Percentiles rank a stretch among this genome's conserved stretches.
These are phyloP conservation scores for Penicillium angulare DNA, from an alignment of 495 filamentous ascomycete species.

Conservation along the genomic window DNA sequence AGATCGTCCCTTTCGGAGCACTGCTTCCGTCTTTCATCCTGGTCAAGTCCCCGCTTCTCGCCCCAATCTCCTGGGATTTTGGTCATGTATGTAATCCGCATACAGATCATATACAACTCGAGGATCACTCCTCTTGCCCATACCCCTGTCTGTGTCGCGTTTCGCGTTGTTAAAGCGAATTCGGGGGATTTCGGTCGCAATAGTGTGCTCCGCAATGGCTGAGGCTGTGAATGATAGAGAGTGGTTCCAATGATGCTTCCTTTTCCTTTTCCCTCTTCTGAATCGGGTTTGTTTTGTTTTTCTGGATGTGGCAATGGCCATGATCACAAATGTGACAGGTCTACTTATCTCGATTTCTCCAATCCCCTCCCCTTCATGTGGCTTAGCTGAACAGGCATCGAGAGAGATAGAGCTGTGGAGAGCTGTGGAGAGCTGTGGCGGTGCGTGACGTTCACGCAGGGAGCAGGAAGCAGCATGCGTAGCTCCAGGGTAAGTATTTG, in stretches of 20 bases:
- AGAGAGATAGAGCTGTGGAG: no score
- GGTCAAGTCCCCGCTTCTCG: conserved; percentile 5
- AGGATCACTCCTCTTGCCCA: no score
- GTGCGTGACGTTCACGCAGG: conserved; percentile 11
- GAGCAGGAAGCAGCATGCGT: background rate
- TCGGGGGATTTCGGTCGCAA: conserved; percentile 19
- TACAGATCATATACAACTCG: no score
- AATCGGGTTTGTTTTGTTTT: background rate
- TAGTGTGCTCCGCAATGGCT: conserved; percentile 7
- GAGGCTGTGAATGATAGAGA: conserved; percentile 11
- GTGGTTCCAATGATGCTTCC: background rate
- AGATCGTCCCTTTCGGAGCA: conserved; percentile 12
- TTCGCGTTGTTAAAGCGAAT: background rate
- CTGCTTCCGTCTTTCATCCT: conserved; percentile 4
- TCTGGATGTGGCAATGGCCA: background rate
- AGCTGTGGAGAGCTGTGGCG: conserved; percentile 12
- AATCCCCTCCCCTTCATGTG: conserved; percentile 10
- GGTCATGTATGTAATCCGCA: no score
- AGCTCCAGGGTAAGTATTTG: background rate
- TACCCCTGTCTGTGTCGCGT: no score
- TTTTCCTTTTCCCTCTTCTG: background rate
- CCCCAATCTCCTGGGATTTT: background rate
- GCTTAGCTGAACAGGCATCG: conserved; percentile 8
- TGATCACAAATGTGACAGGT: conserved; percentile 16
- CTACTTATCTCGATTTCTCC: background rate